These are phyloP conservation scores for Penicillium sp. DNA, from an alignment of 2,329 filamentous ascomycete genomes.

Conservation along the genomic window DNA sequence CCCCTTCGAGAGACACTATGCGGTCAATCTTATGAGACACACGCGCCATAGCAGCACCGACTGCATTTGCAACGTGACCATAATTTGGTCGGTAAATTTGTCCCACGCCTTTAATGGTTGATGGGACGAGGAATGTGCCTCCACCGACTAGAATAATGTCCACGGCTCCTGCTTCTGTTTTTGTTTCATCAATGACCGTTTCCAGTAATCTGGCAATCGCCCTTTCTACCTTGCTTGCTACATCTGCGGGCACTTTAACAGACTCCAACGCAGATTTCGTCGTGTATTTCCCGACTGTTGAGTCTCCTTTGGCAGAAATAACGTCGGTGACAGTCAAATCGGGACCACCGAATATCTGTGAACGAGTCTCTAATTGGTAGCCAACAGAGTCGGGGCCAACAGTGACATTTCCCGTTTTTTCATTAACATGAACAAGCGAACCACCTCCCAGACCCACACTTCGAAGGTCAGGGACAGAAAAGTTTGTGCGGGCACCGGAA, in stretches of 20 bases:
- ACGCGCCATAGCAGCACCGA: slow-evolving; percentile 53
- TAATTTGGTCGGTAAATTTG: slow-evolving; percentile 49
- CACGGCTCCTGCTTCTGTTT: slow-evolving; percentile 50
- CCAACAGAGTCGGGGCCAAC: slow-evolving; percentile 59
- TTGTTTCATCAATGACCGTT: slow-evolving; percentile 52
- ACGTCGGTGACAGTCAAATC: slow-evolving; percentile 51
- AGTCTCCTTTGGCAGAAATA: slow-evolving; percentile 30
- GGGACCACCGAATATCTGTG: slow-evolving; percentile 52
- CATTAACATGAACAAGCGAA: slow-evolving; percentile 35
- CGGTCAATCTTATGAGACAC: neutral
- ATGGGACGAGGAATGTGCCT: slow-evolving; percentile 49
- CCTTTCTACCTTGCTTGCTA: neutral
- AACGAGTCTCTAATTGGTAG: slow-evolving; percentile 46
- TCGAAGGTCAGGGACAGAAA: slow-evolving; percentile 54
- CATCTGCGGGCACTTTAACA: neutral
- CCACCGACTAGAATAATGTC: slow-evolving; percentile 55
- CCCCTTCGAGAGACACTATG: neutral
- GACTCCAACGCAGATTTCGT: neutral
- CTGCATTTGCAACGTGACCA: slow-evolving; percentile 55
- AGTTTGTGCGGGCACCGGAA: slow-evolving; percentile 57
- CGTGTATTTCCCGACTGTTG: neutral
- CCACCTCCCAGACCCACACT: slow-evolving; percentile 58
- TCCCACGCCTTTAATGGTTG: slow-evolving; percentile 46
- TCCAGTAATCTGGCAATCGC: slow-evolving; percentile 25
- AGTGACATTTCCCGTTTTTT: slow-evolving; percentile 26